Evolutionary conservation across 1,139 yeast species (phyloP).

Genomic region (Blastobotrys aristatus): DNA sequence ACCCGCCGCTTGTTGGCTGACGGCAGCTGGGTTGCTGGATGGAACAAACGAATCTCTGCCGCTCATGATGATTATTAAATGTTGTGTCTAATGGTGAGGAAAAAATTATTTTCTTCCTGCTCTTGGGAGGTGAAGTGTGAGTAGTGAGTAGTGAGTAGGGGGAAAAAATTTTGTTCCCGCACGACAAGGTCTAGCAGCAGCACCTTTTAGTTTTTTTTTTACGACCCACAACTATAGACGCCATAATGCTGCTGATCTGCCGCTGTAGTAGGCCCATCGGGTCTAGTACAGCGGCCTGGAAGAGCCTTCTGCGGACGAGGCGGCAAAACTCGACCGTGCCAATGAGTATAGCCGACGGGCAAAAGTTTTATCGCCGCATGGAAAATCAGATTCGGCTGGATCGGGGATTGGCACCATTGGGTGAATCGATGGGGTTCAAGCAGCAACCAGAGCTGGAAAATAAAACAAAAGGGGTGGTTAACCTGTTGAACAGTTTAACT

Average conservation of each 20-base stretch:
- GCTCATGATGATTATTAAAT: too few species aligned
- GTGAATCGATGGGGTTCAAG: too few species aligned
- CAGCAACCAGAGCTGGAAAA: too few species aligned
- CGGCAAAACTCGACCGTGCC: too few species aligned
- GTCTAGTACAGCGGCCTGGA: conserved; percentile 12
- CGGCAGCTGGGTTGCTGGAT: conserved; percentile 65
- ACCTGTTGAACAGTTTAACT: background rate
- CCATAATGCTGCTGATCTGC: conserved; percentile 6
- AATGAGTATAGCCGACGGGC: background rate
- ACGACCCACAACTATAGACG: too few species aligned
- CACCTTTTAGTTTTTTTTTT: too few species aligned
- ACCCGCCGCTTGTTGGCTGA: conserved; percentile 64
- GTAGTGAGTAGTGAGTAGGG: background rate
- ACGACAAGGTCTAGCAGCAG: too few species aligned
- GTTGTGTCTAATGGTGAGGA: background rate
- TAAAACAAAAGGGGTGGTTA: background rate
- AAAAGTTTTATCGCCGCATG: conserved; percentile 8
- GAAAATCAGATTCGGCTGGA: conserved; percentile 7
- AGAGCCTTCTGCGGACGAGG: conserved; percentile 1
- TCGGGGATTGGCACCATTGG: too few species aligned
- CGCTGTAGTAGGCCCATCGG: conserved; percentile 13
- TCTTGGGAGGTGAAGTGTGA: background rate
- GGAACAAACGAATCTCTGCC: conserved; percentile 89
- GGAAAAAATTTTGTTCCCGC: background rate
- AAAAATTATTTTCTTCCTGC: too few species aligned